Percentiles rank a stretch among this genome's conserved stretches.
phyloP scores from a whole-genome alignment of 2,329 filamentous ascomycete species.

The Aspergillus sp. region DNA sequence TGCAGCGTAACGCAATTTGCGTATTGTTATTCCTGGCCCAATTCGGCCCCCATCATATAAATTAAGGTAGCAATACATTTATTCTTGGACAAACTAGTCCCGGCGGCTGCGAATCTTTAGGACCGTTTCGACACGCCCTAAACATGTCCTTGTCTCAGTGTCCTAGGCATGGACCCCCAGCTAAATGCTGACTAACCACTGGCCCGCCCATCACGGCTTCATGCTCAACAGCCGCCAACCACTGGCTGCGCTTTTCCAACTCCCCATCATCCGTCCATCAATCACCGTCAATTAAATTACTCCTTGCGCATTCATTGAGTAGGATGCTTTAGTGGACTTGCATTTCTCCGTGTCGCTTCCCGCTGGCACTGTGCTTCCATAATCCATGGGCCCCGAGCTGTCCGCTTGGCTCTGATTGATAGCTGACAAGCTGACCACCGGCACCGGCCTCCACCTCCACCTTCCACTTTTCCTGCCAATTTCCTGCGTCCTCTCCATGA shows the following conservation, averaged over 20 bases:
- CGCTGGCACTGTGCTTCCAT: constrained; percentile 1
- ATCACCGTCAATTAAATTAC: constrained; percentile 2
- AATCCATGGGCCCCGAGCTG: constrained; percentile 9
- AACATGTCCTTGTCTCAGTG: neutral
- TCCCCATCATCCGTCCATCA: constrained; percentile 8
- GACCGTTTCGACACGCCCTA: neutral
- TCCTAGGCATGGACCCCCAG: neutral
- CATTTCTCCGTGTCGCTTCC: constrained; percentile 5
- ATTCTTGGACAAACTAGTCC: neutral
- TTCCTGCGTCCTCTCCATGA: constrained; percentile 30
- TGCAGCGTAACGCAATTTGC: neutral
- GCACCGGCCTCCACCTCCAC: constrained; percentile 10
- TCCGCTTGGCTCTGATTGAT: constrained; percentile 12
- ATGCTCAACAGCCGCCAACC: constrained; percentile 5
- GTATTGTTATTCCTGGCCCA: neutral
- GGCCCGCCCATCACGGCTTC: neutral
- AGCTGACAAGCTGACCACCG: constrained; percentile 7
- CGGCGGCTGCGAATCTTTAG: neutral
- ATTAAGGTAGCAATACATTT: neutral
- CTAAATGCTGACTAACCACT: constrained; percentile 10
- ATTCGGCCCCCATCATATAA: neutral
- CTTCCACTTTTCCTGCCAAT: neutral
- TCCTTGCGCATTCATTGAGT: constrained; percentile 3
- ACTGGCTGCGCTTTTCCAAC: neutral
- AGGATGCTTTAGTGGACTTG: constrained; percentile 11